These are phyloP conservation scores for Suillus luteus DNA, from an alignment of 768 basidiomycete genomes.

Conservation along the genomic window DNA sequence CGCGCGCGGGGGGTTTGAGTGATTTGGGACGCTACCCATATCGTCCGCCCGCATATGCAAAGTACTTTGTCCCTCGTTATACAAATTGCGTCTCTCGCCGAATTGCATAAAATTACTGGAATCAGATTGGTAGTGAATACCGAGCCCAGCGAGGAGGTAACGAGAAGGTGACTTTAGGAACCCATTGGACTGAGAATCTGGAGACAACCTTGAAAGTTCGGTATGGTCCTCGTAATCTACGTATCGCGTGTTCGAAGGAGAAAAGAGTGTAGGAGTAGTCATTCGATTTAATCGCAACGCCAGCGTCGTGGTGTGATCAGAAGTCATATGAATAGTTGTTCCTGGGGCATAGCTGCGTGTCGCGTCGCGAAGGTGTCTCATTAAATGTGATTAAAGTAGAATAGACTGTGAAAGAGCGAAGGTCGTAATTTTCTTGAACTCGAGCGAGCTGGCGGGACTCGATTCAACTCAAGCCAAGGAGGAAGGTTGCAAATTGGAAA, in stretches of 20 bases:
- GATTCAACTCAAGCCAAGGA: conserved; percentile 7
- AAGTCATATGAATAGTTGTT: conserved; percentile 11
- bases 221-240: neutral
- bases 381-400: conserved; percentile 17
- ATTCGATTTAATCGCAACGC: conserved; percentile 27
- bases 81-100: neutral
- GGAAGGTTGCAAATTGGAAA: neutral
- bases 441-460: conserved; percentile 13
- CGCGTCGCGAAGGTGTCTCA: conserved; percentile 29
- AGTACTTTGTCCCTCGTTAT: neutral
- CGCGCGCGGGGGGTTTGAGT: neutral
- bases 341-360: conserved; percentile 23
- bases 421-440: conserved; percentile 9
- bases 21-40: neutral
- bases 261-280: conserved; percentile 33
- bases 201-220: neutral
- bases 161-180: conserved; percentile 19
- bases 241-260: conserved; percentile 21
- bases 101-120: neutral
- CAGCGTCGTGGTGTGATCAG: conserved; percentile 30
- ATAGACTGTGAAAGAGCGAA: conserved; percentile 9
- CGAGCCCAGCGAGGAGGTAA: conserved; percentile 28
- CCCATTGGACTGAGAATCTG: conserved; percentile 35
- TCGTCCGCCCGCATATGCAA: neutral
- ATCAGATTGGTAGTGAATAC: conserved; percentile 22